These are phyloP conservation scores for Pseudonitzschia multiseries DNA, from an alignment of 108 stramenopile genomes.

Conservation along the genomic window DNA sequence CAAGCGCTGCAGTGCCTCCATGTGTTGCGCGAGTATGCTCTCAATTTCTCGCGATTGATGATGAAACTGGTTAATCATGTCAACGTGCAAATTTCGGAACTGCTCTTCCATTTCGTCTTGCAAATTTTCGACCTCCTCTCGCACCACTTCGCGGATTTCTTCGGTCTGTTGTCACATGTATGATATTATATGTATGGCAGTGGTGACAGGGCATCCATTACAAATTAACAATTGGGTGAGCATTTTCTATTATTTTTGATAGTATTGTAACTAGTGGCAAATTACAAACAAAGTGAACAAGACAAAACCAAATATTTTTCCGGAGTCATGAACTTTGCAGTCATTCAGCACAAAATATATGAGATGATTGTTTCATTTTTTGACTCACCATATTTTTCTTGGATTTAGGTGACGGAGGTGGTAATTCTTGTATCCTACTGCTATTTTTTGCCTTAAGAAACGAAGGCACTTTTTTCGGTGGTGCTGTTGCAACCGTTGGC, in stretches of 20 bases:
- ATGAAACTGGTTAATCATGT: slow-evolving; percentile 43
- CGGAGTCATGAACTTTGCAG: not conserved
- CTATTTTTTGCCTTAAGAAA: not conserved
- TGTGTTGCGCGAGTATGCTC: slow-evolving; percentile 17
- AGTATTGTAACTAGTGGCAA: too few species aligned
- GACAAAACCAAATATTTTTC: too few species aligned
- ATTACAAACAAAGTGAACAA: too few species aligned
- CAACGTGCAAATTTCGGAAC: slow-evolving; percentile 40
- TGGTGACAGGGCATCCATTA: not conserved
- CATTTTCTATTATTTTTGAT: not conserved
- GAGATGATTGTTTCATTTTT: not conserved
- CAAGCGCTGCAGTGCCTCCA: slow-evolving; percentile 25
- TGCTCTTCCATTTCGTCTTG: slow-evolving; percentile 44
- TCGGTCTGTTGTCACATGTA: not conserved
- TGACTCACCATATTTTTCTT: not conserved
- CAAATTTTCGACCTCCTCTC: slow-evolving; percentile 41
- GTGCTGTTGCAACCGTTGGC: not conserved
- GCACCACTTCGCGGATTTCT: slow-evolving; percentile 32
- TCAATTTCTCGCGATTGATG: slow-evolving; percentile 47
- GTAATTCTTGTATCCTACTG: not conserved
- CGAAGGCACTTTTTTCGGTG: not conserved
- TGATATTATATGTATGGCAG: too few species aligned
- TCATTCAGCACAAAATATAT: not conserved
- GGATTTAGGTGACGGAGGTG: not conserved
- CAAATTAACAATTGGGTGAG: not conserved